Evolutionary conservation across 169 alveolate genomes (phyloP), one percentile per base, ranked within the genome.

Genomic region (Babesia sp.): DNA sequence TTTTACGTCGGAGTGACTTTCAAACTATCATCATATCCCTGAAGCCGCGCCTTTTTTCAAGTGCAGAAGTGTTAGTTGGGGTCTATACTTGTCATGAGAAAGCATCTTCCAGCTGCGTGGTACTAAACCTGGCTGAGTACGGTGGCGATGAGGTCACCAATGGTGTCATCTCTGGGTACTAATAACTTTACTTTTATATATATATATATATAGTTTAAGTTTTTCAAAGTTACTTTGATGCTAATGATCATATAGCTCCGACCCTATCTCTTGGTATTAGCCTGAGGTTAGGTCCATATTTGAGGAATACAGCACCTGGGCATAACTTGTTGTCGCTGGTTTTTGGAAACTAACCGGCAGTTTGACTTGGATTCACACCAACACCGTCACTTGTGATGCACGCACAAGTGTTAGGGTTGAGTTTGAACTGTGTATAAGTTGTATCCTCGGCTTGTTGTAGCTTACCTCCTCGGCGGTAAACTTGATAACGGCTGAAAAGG

Each of bases 191-290:
- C 57, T 14, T 5, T 48, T 16, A 36, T 34, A 33, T 34, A 57
- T 18, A n/a, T 33, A 6, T 16, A 20, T 6, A 5, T 57, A 31
- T 16, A 29, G 31, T 0, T 22, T 31, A 22, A 45, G 4, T 24
- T 36, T 57, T 36, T n/a, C 44, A 16, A 0, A 33, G 6, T 71
- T 29, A 18, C 29, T 29, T 3, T 69, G 28, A 20, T 41, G 39
- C 59, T 16, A 31, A 60, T 71, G 31, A 18, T 18, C 33, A 45
- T 7, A 37, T 18, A 28, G 39, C 26, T 41, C 97, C 97, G 3
- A 94, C 97, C 70, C 97, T 83, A 79, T 94, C 97, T 81, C 97
- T 88, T 0, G 97, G 97, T 41, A 94, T 94, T 71, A 93, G 86
- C 66, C 95, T 90, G 46, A 94, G 80, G 50, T 94, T 96, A 22